A percentile compares a stretch with the other conserved stretches of the same genome.
phyloP scores from a whole-genome alignment of 306 rosid genomes.

The Prosopis cineraria region DNA sequence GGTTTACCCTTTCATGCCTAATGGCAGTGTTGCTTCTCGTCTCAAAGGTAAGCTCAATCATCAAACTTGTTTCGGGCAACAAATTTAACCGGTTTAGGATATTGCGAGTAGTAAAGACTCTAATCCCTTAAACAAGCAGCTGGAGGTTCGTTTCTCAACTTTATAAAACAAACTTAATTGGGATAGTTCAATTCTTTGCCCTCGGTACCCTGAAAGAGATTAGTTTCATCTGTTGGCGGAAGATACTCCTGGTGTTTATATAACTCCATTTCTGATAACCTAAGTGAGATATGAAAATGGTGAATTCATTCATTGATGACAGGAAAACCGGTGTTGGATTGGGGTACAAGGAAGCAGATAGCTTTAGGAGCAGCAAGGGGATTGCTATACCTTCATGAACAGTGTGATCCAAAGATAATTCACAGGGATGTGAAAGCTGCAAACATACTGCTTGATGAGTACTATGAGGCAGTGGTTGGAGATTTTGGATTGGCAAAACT shows the following conservation, averaged over 20 bases:
- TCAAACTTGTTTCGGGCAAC: background rate
- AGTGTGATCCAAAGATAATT: slow-evolving; percentile 59
- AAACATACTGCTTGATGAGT: slow-evolving; percentile 53
- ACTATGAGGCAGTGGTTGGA: slow-evolving; percentile 57
- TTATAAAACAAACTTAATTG: background rate
- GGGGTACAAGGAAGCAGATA: slow-evolving; percentile 56
- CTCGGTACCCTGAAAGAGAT: too few species aligned
- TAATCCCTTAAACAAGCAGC: too few species aligned
- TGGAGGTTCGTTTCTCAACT: background rate
- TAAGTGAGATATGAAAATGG: background rate
- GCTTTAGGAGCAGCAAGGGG: slow-evolving; percentile 60
- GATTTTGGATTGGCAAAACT: slow-evolving; percentile 59
- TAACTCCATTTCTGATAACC: background rate
- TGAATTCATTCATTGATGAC: background rate
- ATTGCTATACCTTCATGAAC: slow-evolving; percentile 50
- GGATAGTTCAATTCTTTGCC: background rate
- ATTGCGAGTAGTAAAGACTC: background rate
- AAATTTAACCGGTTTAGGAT: background rate
- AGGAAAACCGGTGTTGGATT: slow-evolving; percentile 54
- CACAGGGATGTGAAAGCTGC: slow-evolving; percentile 58
- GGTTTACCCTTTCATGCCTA: slow-evolving; percentile 56
- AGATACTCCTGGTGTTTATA: background rate
- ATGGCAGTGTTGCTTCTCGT: slow-evolving; percentile 56
- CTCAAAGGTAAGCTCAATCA: slow-evolving; percentile 43
- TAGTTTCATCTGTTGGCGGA: too few species aligned